Conservation (phyloP, 2,329 filamentous ascomycete genomes). For the Chalaropsis thielavioides region DNA sequence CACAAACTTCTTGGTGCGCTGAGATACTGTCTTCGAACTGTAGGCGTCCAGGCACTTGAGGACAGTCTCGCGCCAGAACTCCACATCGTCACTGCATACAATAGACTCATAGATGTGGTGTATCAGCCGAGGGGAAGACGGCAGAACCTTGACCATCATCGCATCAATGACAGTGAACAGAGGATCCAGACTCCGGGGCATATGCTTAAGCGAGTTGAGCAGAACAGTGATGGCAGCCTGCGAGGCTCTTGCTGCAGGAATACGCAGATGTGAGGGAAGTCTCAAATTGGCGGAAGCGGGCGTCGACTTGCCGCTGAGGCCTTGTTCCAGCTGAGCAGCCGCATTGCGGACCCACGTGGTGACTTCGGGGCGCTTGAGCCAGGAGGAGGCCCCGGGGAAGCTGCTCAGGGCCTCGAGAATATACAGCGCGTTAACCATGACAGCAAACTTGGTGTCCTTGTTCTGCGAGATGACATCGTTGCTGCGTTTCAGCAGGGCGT, state of each 20-base stretch:
- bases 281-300: constrained; percentile 52
- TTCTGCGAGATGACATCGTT: constrained; percentile 49
- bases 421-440: constrained; percentile 77
- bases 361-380: constrained; percentile 54
- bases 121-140: constrained; percentile 58
- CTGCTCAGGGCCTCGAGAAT: constrained; percentile 65
- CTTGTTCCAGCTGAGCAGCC: constrained; percentile 64
- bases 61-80: constrained; percentile 71
- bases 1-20: constrained; percentile 85
- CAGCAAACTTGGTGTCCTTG: constrained; percentile 52
- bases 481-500: constrained; percentile 54
- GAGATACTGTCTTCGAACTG: constrained; percentile 59
- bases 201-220: constrained; percentile 61
- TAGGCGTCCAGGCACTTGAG: constrained; percentile 81
- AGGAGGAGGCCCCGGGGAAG: constrained; percentile 48
- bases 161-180: constrained; percentile 75
- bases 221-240: constrained; percentile 82
- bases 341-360: constrained; percentile 47
- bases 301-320: constrained; percentile 11
- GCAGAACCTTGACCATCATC: constrained; percentile 70
- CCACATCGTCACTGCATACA: constrained; percentile 69
- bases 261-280: constrained; percentile 56
- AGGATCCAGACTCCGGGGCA: constrained; percentile 63
- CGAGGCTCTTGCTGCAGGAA: constrained; percentile 50
- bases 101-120: constrained; percentile 75